phyloP scores from a whole-genome alignment of 495 filamentous ascomycete species.

The Friedmanniomyces simplex region DNA sequence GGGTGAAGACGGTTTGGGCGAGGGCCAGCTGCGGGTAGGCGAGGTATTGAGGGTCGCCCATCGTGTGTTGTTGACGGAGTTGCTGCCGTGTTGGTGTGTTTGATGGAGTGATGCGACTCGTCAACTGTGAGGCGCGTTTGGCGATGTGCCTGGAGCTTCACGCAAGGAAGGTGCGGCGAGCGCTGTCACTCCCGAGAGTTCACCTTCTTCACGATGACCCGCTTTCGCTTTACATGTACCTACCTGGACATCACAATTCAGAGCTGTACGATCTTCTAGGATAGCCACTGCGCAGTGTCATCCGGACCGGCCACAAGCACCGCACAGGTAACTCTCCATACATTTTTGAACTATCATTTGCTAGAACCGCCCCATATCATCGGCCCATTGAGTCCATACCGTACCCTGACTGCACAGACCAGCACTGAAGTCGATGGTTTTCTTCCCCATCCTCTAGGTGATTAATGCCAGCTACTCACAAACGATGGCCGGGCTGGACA shows the following conservation, averaged over 20 bases:
- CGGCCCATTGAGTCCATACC: too few relatives aligned
- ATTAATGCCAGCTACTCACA: neutral
- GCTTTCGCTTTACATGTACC: too few relatives aligned
- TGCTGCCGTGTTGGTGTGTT: constrained; percentile 55
- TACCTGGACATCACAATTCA: too few relatives aligned
- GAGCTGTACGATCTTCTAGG: too few relatives aligned
- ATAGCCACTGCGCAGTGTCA: too few relatives aligned
- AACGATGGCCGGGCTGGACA: neutral
- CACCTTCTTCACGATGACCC: neutral
- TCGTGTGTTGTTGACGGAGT: constrained; percentile 34
- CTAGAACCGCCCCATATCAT: too few relatives aligned
- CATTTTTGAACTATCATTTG: too few relatives aligned
- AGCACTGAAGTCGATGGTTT: too few relatives aligned
- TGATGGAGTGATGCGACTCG: neutral
- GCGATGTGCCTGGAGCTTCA: neutral
- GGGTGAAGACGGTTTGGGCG: constrained; percentile 92
- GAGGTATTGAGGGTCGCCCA: constrained; percentile 96
- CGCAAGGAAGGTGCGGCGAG: neutral
- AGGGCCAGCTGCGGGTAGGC: constrained; percentile 87
- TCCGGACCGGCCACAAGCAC: too few relatives aligned
- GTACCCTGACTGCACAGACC: too few relatives aligned
- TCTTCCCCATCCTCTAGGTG: neutral
- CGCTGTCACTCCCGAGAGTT: neutral
- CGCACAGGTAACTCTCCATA: too few relatives aligned
- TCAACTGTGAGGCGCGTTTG: neutral